Evolutionary conservation across 169 alveolate species (phyloP).

Genomic region (Theileria parva): DNA sequence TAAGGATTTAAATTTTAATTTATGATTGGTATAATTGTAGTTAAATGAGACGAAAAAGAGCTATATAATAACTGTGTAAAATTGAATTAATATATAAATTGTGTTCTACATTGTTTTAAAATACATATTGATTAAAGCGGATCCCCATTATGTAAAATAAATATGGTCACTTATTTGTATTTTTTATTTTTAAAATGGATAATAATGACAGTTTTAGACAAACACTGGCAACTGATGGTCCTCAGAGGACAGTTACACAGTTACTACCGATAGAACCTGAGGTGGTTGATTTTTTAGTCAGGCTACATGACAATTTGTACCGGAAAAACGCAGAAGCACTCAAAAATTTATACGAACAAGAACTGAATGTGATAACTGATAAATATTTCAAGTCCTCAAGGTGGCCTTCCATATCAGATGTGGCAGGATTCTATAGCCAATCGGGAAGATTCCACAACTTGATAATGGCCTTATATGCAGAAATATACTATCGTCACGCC

Average conservation of each 20-base stretch:
- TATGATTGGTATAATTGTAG: neutral
- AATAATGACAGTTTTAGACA: conserved; percentile 21
- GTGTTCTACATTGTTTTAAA: neutral
- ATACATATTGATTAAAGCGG: neutral
- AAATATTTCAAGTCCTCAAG: conserved; percentile 68
- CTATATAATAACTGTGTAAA: neutral
- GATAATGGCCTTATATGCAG: conserved; percentile 81
- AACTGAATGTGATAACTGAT: conserved; percentile 74
- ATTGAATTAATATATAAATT: neutral
- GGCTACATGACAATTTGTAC: conserved; percentile 75
- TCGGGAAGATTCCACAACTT: conserved; percentile 76
- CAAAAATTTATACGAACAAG: conserved; percentile 77
- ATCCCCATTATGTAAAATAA: conserved; percentile 9
- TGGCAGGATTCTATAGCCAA: conserved; percentile 79
- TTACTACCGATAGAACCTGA: conserved; percentile 75
- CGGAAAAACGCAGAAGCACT: conserved; percentile 79
- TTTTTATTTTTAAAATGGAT: conserved; percentile 26
- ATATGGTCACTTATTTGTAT: neutral
- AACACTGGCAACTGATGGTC: conserved; percentile 17
- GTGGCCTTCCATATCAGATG: conserved; percentile 83
- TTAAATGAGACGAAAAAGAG: neutral
- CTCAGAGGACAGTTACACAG: conserved; percentile 47
- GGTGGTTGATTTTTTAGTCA: conserved; percentile 77
- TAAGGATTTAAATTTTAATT: no score
- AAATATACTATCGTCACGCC: conserved; percentile 82